phyloP scores from a whole-genome alignment of 345 rosid species.

The Euphorbia peplus region DNA sequence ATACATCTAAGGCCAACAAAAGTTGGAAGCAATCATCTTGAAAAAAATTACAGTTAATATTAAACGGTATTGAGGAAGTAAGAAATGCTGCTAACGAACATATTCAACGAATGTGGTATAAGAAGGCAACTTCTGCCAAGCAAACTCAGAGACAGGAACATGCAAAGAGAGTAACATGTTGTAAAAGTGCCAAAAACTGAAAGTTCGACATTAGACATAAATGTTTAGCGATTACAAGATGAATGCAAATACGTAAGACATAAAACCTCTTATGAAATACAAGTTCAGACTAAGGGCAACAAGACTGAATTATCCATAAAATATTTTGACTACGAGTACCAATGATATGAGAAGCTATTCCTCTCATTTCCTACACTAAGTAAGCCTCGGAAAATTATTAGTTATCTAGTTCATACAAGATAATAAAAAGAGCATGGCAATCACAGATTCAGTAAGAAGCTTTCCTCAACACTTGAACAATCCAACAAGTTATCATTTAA shows the following conservation, averaged over 20 bases:
- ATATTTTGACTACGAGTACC: neutral
- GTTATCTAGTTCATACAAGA: neutral
- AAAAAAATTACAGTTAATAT: neutral
- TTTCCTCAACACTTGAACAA: neutral
- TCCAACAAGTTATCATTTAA: neutral
- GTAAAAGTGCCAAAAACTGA: neutral
- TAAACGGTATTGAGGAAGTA: neutral
- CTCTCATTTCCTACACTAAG: constrained; percentile 9
- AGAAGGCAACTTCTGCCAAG: neutral
- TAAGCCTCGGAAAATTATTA: neutral
- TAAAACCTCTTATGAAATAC: neutral
- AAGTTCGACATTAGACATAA: constrained; percentile 5
- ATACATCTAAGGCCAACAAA: constrained; percentile 1
- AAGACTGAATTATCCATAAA: neutral
- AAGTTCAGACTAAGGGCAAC: neutral
- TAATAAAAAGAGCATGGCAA: neutral
- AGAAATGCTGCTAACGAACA: neutral
- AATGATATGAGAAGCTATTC: neutral
- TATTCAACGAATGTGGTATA: neutral
- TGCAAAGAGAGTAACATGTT: neutral
- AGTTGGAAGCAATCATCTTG: neutral
- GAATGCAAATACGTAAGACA: neutral
- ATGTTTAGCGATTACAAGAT: neutral
- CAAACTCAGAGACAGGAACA: neutral
- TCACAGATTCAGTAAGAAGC: neutral